Evolutionary conservation across 148 eudicot species (phyloP).

Genomic region (Vaccinium darrowii): DNA sequence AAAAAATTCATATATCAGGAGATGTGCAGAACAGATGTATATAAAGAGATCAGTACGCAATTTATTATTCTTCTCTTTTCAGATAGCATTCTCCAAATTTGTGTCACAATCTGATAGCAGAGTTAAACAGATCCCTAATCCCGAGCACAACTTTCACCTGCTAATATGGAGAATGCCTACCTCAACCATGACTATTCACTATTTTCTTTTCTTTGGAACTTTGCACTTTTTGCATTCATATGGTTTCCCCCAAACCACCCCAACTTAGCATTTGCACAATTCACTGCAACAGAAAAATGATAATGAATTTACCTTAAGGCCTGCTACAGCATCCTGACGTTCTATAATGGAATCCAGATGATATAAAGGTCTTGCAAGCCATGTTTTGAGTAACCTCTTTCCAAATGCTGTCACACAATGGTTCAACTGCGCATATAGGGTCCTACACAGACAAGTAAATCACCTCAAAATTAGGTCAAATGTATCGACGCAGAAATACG

Average conservation of each 20-base stretch:
- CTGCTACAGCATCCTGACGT: constrained; percentile 95
- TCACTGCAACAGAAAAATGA: neutral
- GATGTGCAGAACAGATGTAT: constrained; percentile 4
- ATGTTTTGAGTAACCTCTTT: constrained; percentile 82
- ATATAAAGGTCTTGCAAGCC: constrained; percentile 96
- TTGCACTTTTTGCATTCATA: neutral
- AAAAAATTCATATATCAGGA: constrained; percentile 28
- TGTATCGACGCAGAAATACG: neutral
- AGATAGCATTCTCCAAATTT: neutral
- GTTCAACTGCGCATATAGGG: constrained; percentile 79
- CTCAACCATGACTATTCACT: neutral
- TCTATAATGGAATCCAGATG: constrained; percentile 56
- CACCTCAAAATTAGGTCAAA: constrained; percentile 5
- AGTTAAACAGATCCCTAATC: neutral
- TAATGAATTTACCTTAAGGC: constrained; percentile 51
- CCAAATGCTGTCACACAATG: constrained; percentile 92
- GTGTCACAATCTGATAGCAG: neutral
- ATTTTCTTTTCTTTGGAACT: neutral
- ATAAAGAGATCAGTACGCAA: neutral
- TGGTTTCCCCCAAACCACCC: neutral
- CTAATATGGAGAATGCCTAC: neutral
- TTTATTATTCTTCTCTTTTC: neutral
- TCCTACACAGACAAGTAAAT: constrained; percentile 40
- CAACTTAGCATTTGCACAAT: neutral
- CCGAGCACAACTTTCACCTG: neutral